Evolutionary conservation across 768 basidiomycete genomes (phyloP).

Genomic region (Agaricus subrufescens): DNA sequence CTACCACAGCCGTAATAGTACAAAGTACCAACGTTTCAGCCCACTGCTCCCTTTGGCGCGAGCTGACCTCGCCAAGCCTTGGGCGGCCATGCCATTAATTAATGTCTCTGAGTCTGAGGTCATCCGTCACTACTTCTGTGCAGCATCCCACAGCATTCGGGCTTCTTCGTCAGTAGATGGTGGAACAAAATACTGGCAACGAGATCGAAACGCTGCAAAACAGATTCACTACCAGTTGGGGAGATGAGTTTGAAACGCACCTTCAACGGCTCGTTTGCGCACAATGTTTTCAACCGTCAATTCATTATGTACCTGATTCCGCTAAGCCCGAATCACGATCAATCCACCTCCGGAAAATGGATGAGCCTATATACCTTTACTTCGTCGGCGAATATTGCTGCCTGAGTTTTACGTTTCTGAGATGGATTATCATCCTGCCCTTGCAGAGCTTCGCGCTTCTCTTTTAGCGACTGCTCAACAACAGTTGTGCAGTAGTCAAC

Average conservation of each 20-base stretch:
- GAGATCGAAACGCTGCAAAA: constrained; percentile 62
- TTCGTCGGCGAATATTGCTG: constrained; percentile 57
- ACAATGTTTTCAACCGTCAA: constrained; percentile 69
- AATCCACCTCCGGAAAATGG: neutral
- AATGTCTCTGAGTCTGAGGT: neutral
- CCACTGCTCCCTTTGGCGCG: neutral
- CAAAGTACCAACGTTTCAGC: no score
- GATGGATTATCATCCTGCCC: constrained; percentile 38
- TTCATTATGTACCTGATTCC: constrained; percentile 73
- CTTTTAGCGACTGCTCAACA: constrained; percentile 57
- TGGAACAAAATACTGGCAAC: constrained; percentile 76
- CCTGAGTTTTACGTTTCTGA: constrained; percentile 47
- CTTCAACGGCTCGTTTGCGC: constrained; percentile 64
- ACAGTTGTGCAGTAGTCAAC: constrained; percentile 72
- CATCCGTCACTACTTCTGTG: constrained; percentile 13
- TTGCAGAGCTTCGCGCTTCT: constrained; percentile 46
- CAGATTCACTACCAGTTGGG: neutral
- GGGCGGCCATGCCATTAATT: neutral
- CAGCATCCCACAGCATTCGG: constrained; percentile 27
- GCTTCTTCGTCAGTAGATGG: constrained; percentile 55
- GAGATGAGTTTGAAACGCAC: constrained; percentile 29
- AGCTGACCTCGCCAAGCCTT: neutral
- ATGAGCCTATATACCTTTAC: constrained; percentile 50
- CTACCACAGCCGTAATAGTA: no score
- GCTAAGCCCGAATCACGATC: constrained; percentile 30